These are phyloP conservation scores for Amoeboaphelidium occidentale DNA, from an alignment of 371 early-diverging fungal genomes.

Conservation along the genomic window DNA sequence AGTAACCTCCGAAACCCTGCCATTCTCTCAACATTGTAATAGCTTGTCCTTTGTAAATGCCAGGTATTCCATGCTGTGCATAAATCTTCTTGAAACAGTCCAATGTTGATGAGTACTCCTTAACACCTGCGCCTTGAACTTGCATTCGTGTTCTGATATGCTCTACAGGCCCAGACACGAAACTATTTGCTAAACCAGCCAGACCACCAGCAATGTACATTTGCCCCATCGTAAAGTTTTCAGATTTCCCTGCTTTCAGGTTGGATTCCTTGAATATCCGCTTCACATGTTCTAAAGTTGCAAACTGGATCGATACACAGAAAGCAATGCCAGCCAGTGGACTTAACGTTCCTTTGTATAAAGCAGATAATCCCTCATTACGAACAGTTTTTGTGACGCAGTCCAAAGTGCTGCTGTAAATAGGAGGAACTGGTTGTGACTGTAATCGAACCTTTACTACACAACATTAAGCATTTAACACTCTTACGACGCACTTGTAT, in stretches of 20 bases:
- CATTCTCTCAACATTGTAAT: constrained; percentile 23
- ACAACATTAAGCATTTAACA: no score
- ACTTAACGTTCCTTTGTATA: constrained; percentile 58
- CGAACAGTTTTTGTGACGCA: constrained; percentile 36
- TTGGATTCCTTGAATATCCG: constrained; percentile 12
- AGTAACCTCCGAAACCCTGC: constrained; percentile 14
- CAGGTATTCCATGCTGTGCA: constrained; percentile 13
- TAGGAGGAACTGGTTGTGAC: constrained; percentile 28
- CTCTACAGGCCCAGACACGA: constrained; percentile 25
- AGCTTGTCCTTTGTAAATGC: constrained; percentile 23
- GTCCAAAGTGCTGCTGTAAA: constrained; percentile 40
- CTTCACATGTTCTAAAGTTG: constrained; percentile 20
- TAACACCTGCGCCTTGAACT: constrained; percentile 25
- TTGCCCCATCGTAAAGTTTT: constrained; percentile 11
- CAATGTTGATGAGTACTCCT: constrained; percentile 15
- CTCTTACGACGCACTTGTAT: no score
- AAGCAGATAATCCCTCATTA: constrained; percentile 47
- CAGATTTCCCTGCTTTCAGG: constrained; percentile 1
- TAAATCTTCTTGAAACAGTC: constrained; percentile 17
- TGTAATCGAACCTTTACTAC: constrained; percentile 51
- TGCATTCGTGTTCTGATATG: constrained; percentile 46
- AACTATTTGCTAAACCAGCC: constrained; percentile 20
- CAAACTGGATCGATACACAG: constrained; percentile 34
- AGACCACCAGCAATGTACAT: constrained; percentile 20
- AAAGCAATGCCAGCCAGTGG: constrained; percentile 67